Percentiles rank a stretch among this genome's conserved stretches.
These are phyloP conservation scores for Thelonectria blattea DNA, from an alignment of 2,329 filamentous ascomycete genomes.

Conservation along the genomic window DNA sequence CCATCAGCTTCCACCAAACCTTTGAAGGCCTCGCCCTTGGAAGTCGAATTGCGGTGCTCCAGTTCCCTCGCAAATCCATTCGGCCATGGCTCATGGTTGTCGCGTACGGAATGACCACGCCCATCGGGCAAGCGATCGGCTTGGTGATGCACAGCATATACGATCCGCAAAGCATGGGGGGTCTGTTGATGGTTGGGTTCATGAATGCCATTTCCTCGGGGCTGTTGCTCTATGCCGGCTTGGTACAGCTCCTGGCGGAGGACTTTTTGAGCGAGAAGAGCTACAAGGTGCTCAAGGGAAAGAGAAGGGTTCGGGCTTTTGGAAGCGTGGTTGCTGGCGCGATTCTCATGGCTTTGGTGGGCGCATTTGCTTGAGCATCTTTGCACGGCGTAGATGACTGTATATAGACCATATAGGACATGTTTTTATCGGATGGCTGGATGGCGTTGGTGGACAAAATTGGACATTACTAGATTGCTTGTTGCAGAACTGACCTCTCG, in stretches of 20 bases:
- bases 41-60: slow-evolving; percentile 81
- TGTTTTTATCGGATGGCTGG: neutral
- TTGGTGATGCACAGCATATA: slow-evolving; percentile 79
- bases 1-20: slow-evolving; percentile 84
- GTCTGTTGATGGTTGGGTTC: slow-evolving; percentile 81
- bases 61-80: slow-evolving; percentile 74
- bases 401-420: neutral
- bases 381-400: neutral
- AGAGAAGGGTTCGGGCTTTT: slow-evolving; percentile 66
- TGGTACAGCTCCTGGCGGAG: slow-evolving; percentile 85
- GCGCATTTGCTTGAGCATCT: slow-evolving; percentile 67
- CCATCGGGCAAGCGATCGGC: slow-evolving; percentile 83
- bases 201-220: slow-evolving; percentile 88
- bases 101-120: slow-evolving; percentile 78
- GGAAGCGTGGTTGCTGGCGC: slow-evolving; percentile 68
- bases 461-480: neutral
- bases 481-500: neutral
- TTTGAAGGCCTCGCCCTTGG: slow-evolving; percentile 89
- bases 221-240: slow-evolving; percentile 78
- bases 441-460: neutral
- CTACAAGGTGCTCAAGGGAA: slow-evolving; percentile 69
- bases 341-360: slow-evolving; percentile 72
- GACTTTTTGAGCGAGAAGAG: slow-evolving; percentile 82
- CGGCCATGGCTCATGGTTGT: slow-evolving; percentile 86
- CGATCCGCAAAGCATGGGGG: slow-evolving; percentile 76